Evolutionary conservation across 2,329 filamentous ascomycete species (phyloP), one percentile per base, ranked within the genome.

Genomic region (Hymenoscyphus infarciens): DNA sequence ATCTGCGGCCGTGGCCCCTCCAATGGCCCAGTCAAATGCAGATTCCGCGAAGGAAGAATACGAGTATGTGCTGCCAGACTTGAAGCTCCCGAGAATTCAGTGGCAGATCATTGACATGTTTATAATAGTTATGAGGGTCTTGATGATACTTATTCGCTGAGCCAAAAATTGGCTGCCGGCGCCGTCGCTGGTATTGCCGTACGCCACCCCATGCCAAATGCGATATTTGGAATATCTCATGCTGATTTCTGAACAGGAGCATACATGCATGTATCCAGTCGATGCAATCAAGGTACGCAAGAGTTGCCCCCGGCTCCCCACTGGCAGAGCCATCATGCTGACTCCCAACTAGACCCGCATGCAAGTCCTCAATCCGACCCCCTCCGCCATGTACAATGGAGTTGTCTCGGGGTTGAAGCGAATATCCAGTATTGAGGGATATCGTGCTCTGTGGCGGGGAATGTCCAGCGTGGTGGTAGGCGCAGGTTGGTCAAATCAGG

Each of bases 241-340:
- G 63, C 66, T 70, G 62, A 71, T 62, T 29, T 59, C 33, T 56
- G 27, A 35, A 60, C 60, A 97, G 93, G 94, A 98, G 80, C 94
- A 98, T 78, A 96, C 94, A 64, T 93, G 97, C 73, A 98, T 99
- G 95, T 99, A 99, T 75, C 95, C 95, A 22, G 90, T 99, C 74
- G 95, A 99, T 80, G 87, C 96, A 70, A 90, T 99, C 75, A 99
- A 99, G 89, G 95, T 97, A 59, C 60, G 70, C 57, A 57, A 61
- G 54, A 60, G 56, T 62, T 56, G 25, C 33, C 52, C 52, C 42
- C 53, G 22, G 45, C 27, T 61, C 19, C 19, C 25, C 35, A 45
- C 38, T 57, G 27, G 33, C 31, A 22, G 6, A 38, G 33, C 57
- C 31, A 42, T 62, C 54, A 60, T 63, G 39, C 57, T 64, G 25